phyloP scores from a whole-genome alignment of 2,329 filamentous ascomycete genomes.

The Botrytis sinoallii region DNA sequence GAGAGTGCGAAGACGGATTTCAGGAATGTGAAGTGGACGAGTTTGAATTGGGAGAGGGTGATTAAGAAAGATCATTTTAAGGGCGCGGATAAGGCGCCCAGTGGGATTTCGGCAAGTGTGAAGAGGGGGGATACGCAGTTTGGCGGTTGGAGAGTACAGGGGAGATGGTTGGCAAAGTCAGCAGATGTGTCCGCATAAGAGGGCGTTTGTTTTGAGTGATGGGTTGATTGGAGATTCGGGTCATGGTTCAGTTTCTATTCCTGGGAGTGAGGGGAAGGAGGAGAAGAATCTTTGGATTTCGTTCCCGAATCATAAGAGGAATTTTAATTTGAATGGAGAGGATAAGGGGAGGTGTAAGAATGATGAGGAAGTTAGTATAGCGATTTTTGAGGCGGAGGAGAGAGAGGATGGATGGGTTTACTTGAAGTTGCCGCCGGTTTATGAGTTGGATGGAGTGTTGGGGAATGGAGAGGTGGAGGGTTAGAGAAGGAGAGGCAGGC shows the following conservation, averaged over 20 bases:
- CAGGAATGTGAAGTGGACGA: constrained; percentile 62
- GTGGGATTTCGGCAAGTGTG: constrained; percentile 71
- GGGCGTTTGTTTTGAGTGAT: constrained; percentile 84
- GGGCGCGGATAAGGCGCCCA: constrained; percentile 58
- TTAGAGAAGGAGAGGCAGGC: constrained; percentile 65
- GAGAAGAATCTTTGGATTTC: constrained; percentile 72
- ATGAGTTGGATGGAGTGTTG: constrained; percentile 74
- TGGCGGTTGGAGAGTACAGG: constrained; percentile 79
- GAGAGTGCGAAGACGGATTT: constrained; percentile 70
- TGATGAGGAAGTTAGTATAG: constrained; percentile 73
- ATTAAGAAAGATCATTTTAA: constrained; percentile 68
- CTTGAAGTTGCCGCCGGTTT: constrained; percentile 73
- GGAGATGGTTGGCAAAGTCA: constrained; percentile 79
- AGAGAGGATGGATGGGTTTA: constrained; percentile 75
- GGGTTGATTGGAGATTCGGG: constrained; percentile 64
- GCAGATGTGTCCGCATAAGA: constrained; percentile 94
- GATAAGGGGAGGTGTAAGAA: constrained; percentile 69
- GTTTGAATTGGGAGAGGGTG: constrained; percentile 74
- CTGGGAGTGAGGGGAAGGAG: background rate
- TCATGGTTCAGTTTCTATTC: background rate
- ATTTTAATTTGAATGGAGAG: constrained; percentile 70
- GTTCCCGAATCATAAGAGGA: constrained; percentile 86
- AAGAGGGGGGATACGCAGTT: constrained; percentile 88
- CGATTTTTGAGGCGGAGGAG: constrained; percentile 75
- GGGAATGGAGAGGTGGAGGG: constrained; percentile 78